Percentiles rank a stretch among this genome's conserved stretches.
Evolutionary conservation across 2,329 filamentous ascomycete species (phyloP).

Genomic region (Fragosphaeria purpurea): DNA sequence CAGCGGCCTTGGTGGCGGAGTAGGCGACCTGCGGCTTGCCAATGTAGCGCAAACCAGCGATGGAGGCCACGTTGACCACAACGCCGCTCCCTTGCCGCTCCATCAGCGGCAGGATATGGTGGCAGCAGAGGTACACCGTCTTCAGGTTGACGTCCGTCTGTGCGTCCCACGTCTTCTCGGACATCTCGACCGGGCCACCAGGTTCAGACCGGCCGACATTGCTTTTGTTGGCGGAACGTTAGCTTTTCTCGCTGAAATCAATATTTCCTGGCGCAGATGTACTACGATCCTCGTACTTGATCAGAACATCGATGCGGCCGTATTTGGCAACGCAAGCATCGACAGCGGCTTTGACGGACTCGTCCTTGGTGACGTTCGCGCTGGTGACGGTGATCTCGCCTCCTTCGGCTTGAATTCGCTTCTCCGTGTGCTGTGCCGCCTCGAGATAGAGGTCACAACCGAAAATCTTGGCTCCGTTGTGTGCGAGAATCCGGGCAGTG

Average conservation of each 20-base stretch:
- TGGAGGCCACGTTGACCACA: background rate
- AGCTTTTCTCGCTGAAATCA: no score
- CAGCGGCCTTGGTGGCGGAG: background rate
- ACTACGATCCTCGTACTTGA: background rate
- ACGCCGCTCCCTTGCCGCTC: no score
- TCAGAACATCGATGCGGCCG: slow-evolving; percentile 1
- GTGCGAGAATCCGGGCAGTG: background rate
- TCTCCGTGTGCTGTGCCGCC: background rate
- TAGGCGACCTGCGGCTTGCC: slow-evolving; percentile 4
- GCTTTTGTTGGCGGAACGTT: background rate
- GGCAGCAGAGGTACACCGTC: slow-evolving; percentile 1
- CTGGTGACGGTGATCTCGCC: background rate
- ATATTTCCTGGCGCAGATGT: no score
- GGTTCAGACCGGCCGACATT: slow-evolving; percentile 4
- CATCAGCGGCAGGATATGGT: background rate
- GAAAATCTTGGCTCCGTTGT: slow-evolving; percentile 1
- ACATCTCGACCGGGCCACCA: background rate
- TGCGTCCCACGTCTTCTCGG: slow-evolving; percentile 1
- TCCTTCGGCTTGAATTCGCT: background rate
- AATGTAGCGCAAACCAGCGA: slow-evolving; percentile 1
- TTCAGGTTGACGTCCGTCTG: slow-evolving; percentile 4
- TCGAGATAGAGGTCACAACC: background rate
- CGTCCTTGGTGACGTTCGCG: background rate
- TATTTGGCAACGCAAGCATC: background rate
- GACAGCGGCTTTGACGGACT: background rate